Evolutionary conservation across 2,329 filamentous ascomycete species (phyloP).

Genomic region (Ceratocystis huliohia): DNA sequence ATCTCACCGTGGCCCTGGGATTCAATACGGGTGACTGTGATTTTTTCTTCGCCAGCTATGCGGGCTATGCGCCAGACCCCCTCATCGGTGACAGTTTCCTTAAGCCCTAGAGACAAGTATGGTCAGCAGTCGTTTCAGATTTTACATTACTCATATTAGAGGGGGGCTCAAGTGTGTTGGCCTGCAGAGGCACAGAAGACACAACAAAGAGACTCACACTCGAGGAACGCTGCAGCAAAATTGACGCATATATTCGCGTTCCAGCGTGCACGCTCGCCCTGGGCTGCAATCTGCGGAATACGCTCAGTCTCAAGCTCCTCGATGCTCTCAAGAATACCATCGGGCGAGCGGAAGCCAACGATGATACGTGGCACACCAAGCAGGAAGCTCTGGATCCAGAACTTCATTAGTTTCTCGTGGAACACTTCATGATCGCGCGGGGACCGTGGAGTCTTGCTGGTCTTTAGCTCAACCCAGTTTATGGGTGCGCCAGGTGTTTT

Average conservation of each 20-base stretch:
- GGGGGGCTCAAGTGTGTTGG: not conserved
- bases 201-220: conserved; percentile 43
- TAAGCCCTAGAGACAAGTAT: conserved; percentile 36
- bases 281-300: conserved; percentile 65
- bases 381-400: conserved; percentile 93
- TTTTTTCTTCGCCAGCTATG: conserved; percentile 44
- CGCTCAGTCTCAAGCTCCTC: conserved; percentile 68
- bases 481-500: conserved; percentile 50
- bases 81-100: conserved; percentile 50
- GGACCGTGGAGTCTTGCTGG: conserved; percentile 57
- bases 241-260: conserved; percentile 91
- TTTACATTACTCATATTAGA: no score
- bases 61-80: conserved; percentile 74
- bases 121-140: no score
- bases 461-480: conserved; percentile 94
- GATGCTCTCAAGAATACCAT: conserved; percentile 55
- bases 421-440: conserved; percentile 61
- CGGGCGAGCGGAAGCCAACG: conserved; percentile 66
- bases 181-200: not conserved
- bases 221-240: conserved; percentile 65
- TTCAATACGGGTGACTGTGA: conserved; percentile 63
- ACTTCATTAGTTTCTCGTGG: conserved; percentile 83
- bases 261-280: conserved; percentile 57
- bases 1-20: conserved; percentile 66
- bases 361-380: conserved; percentile 86